Conservation (phyloP, 768 basidiomycete species). For the Russula abietina region DNA sequence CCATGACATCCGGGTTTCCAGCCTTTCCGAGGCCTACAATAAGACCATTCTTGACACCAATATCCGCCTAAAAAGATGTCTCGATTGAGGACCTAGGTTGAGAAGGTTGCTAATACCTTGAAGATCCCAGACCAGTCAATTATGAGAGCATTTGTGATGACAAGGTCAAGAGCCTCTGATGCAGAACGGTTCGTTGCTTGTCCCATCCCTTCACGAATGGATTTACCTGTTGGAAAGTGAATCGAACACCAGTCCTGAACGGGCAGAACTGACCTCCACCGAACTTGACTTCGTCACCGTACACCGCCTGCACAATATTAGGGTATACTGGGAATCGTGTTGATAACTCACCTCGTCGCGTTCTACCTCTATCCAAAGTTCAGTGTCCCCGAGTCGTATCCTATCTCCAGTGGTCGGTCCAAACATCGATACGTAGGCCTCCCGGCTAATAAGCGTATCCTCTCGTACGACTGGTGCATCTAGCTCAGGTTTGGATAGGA, state of each 20-base stretch:
- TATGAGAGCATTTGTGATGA: slow-evolving; percentile 93
- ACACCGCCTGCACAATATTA: slow-evolving; percentile 53
- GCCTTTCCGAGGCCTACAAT: slow-evolving; percentile 94
- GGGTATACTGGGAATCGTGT: not conserved
- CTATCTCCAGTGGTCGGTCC: slow-evolving; percentile 92
- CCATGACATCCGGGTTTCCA: slow-evolving; percentile 94
- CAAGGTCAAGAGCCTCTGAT: slow-evolving; percentile 71
- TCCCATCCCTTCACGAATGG: slow-evolving; percentile 95
- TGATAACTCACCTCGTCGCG: slow-evolving; percentile 53
- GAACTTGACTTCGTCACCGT: slow-evolving; percentile 97
- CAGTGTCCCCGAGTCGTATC: slow-evolving; percentile 82
- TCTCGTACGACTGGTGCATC: slow-evolving; percentile 44
- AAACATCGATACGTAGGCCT: slow-evolving; percentile 87
- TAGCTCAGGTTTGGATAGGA: slow-evolving; percentile 65
- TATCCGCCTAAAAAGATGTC: slow-evolving; percentile 64
- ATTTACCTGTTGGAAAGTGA: slow-evolving; percentile 56
- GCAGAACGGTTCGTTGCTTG: slow-evolving; percentile 73
- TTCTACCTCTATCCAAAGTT: slow-evolving; percentile 90
- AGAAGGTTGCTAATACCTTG: slow-evolving; percentile 50
- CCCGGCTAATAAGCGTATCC: slow-evolving; percentile 56
- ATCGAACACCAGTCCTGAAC: not conserved
- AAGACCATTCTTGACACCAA: slow-evolving; percentile 77
- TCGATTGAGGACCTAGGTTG: not conserved
- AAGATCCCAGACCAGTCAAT: slow-evolving; percentile 94
- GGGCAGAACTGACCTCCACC: slow-evolving; percentile 62